Evolutionary conservation across 2,329 filamentous ascomycete species (phyloP).

Genomic region (Paecilomyces formosus): DNA sequence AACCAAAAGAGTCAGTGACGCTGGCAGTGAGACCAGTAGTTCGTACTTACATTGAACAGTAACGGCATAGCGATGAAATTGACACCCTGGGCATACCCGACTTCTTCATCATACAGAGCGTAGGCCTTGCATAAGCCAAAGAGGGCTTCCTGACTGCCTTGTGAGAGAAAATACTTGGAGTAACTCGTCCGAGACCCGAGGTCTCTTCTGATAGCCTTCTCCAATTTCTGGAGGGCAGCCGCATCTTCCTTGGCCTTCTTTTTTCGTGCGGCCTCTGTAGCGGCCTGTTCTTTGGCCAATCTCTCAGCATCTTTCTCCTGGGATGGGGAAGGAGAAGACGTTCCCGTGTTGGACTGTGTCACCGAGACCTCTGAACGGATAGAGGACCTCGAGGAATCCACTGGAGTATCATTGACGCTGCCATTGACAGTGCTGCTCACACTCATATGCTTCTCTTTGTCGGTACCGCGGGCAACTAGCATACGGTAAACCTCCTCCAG

Average conservation of each 20-base stretch:
- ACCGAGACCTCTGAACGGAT: slow-evolving; percentile 64
- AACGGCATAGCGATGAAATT: slow-evolving; percentile 97
- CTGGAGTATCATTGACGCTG: slow-evolving; percentile 52
- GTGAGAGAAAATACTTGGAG: slow-evolving; percentile 87
- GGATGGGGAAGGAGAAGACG: slow-evolving; percentile 47
- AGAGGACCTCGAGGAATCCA: slow-evolving; percentile 75
- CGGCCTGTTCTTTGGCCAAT: slow-evolving; percentile 57
- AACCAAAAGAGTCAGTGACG: slow-evolving; percentile 13
- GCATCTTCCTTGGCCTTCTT: slow-evolving; percentile 74
- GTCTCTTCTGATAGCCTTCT: slow-evolving; percentile 86
- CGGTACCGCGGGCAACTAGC: slow-evolving; percentile 69
- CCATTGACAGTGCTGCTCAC: slow-evolving; percentile 46
- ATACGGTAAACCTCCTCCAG: slow-evolving; percentile 82
- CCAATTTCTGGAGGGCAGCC: slow-evolving; percentile 67
- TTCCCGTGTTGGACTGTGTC: slow-evolving; percentile 48
- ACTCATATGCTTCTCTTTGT: slow-evolving; percentile 61
- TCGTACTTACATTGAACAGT: slow-evolving; percentile 70
- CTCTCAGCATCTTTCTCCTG: slow-evolving; percentile 57
- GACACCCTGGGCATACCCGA: slow-evolving; percentile 97
- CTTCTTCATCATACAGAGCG: slow-evolving; percentile 85
- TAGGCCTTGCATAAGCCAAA: slow-evolving; percentile 98
- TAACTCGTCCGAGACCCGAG: slow-evolving; percentile 89
- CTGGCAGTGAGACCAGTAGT: slow-evolving; percentile 1
- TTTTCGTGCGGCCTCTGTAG: slow-evolving; percentile 60
- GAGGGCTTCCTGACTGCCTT: slow-evolving; percentile 84